Evolutionary conservation across 495 filamentous ascomycete genomes (phyloP).

Genomic region (Hypoxylon lenormandii): DNA sequence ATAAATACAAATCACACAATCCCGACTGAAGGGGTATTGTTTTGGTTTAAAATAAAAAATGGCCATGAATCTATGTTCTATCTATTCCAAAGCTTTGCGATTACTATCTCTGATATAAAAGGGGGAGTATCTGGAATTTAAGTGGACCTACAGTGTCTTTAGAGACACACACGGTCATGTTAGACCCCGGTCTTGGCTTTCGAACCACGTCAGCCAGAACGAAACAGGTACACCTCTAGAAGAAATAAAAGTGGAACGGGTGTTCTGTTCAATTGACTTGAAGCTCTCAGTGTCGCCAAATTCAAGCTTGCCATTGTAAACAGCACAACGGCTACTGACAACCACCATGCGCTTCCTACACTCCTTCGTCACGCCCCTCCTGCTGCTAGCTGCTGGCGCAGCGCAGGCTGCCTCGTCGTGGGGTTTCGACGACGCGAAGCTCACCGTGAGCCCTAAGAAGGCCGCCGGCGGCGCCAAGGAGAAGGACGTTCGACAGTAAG

Average conservation of each 20-base stretch:
- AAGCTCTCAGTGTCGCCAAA: constrained; percentile 16
- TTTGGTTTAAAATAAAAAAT: too few relatives aligned
- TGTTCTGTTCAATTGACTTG: constrained; percentile 44
- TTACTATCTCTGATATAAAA: neutral
- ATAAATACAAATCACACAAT: too few relatives aligned
- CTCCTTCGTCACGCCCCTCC: constrained; percentile 62
- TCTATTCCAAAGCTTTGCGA: too few relatives aligned
- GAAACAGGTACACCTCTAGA: constrained; percentile 3
- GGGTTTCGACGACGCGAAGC: constrained; percentile 85
- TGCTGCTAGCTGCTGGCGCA: constrained; percentile 61
- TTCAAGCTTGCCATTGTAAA: constrained; percentile 25
- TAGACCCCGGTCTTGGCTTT: constrained; percentile 5
- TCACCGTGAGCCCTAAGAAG: constrained; percentile 78
- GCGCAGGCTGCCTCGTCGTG: constrained; percentile 77
- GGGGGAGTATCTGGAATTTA: neutral
- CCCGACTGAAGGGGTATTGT: too few relatives aligned
- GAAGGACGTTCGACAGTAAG: constrained; percentile 66
- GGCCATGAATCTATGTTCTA: too few relatives aligned
- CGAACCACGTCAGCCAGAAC: constrained; percentile 46
- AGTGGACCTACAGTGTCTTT: neutral
- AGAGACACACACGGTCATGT: neutral
- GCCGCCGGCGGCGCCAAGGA: constrained; percentile 76
- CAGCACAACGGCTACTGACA: constrained; percentile 13
- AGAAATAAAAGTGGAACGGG: constrained; percentile 39
- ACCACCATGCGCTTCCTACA: constrained; percentile 63